Evolutionary conservation across 768 basidiomycete species (phyloP).

Genomic region (Imleria badia): DNA sequence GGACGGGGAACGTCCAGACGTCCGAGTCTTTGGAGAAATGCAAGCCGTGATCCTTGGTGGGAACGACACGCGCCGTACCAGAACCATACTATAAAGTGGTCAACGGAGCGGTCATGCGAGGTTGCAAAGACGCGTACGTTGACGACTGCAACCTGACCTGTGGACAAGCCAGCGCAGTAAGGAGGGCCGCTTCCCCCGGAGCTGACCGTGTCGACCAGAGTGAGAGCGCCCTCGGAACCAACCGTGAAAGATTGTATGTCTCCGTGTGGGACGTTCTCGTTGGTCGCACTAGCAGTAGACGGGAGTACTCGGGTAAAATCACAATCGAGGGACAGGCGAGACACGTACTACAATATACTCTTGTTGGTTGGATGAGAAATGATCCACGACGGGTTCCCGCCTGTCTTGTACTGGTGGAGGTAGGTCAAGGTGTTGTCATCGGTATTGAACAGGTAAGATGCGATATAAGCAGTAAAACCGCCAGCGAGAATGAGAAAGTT

Average conservation of each 20-base stretch:
- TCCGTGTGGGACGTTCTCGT: constrained; percentile 43
- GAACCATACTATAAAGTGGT: constrained; percentile 42
- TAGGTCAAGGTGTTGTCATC: constrained; percentile 47
- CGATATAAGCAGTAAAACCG: constrained; percentile 59
- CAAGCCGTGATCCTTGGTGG: constrained; percentile 40
- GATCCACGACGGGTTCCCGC: constrained; percentile 61
- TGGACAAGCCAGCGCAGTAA: constrained; percentile 49
- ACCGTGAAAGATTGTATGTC: constrained; percentile 61
- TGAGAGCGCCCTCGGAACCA: constrained; percentile 43
- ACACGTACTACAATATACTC: constrained; percentile 59
- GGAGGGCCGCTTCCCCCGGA: constrained; percentile 55
- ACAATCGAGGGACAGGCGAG: background rate
- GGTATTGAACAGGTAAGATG: constrained; percentile 61
- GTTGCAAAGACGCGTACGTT: constrained; percentile 41
- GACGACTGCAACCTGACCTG: constrained; percentile 57
- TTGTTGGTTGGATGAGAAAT: constrained; percentile 53
- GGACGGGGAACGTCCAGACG: constrained; percentile 54
- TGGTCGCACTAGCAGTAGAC: constrained; percentile 47
- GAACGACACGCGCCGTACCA: constrained; percentile 55
- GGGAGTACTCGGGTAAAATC: background rate
- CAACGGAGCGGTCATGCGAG: background rate
- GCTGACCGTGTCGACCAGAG: constrained; percentile 43
- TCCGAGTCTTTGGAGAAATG: constrained; percentile 36
- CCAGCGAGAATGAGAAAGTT: constrained; percentile 68
- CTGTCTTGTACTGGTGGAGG: constrained; percentile 40